Percentiles rank a stretch among this genome's conserved stretches.
These are phyloP conservation scores for Penicillium sp. DNA, from an alignment of 2,329 filamentous ascomycete genomes.

Conservation along the genomic window DNA sequence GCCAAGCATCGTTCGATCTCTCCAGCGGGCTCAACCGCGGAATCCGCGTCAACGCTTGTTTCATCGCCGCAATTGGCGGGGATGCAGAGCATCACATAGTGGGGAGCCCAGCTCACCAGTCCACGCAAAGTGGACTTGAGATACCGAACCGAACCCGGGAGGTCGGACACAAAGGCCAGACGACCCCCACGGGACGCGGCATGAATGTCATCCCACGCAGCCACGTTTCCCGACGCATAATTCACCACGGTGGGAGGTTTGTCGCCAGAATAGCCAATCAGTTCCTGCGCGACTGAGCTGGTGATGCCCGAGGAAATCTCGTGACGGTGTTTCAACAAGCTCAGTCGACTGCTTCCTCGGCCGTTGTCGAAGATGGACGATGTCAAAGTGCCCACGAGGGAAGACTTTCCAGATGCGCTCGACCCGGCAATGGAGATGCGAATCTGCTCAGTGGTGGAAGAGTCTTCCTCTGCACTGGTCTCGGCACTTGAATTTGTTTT, in stretches of 20 bases:
- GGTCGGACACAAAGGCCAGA: constrained; percentile 83
- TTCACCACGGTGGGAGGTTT: constrained; percentile 51
- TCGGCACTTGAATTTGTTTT: not conserved
- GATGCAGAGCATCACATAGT: constrained; percentile 87
- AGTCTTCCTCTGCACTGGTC: constrained; percentile 17
- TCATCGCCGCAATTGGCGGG: constrained; percentile 66
- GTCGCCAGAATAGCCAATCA: constrained; percentile 68
- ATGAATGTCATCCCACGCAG: constrained; percentile 93
- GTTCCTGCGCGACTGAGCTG: constrained; percentile 87
- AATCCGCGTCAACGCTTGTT: constrained; percentile 14
- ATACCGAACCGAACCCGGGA: constrained; percentile 84
- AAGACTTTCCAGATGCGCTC: constrained; percentile 88
- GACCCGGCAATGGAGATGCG: constrained; percentile 82
- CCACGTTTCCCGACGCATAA: constrained; percentile 78
- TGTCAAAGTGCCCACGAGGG: constrained; percentile 77
- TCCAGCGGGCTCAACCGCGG: constrained; percentile 28
- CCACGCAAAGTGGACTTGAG: constrained; percentile 82
- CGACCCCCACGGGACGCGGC: constrained; percentile 65
- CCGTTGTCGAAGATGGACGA: constrained; percentile 88
- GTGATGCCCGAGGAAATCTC: constrained; percentile 89
- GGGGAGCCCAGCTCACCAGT: constrained; percentile 90
- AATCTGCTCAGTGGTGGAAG: constrained; percentile 64
- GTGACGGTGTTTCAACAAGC: constrained; percentile 84
- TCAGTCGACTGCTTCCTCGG: constrained; percentile 79
- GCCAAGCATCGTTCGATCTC: constrained; percentile 69